These are phyloP conservation scores for Trichosporon coremiiforme DNA, from an alignment of 1,284 basidiomycete species.

Conservation along the genomic window DNA sequence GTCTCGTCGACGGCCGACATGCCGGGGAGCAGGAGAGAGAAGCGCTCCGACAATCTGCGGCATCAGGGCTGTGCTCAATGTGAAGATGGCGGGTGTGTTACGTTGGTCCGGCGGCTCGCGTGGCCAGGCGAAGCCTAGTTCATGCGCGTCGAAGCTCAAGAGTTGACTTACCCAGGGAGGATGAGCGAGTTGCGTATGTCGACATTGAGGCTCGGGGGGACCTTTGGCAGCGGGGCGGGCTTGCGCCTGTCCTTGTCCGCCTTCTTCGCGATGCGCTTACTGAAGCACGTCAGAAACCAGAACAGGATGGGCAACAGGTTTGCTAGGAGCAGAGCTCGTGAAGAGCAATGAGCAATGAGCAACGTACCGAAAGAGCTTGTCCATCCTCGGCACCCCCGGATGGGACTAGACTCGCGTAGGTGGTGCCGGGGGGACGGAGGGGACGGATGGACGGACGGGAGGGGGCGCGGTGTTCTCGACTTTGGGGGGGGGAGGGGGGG, in stretches of 20 bases:
- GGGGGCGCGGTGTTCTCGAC: too few species aligned
- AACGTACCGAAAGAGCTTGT: constrained; percentile 22
- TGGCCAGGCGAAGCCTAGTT: too few species aligned
- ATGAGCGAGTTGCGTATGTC: constrained; percentile 53
- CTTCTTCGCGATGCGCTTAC: constrained; percentile 17
- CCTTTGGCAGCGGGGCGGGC: not conserved
- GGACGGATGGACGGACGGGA: too few species aligned
- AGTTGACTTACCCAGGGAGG: constrained; percentile 48
- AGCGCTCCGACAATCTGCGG: constrained; percentile 46
- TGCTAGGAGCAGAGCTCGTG: not conserved
- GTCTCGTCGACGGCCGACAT: constrained; percentile 42
- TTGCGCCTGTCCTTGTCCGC: constrained; percentile 12
- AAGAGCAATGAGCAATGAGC: too few species aligned
- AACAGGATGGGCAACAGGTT: not conserved
- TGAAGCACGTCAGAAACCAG: constrained; percentile 18
- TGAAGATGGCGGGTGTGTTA: too few species aligned
- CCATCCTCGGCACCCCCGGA: constrained; percentile 19
- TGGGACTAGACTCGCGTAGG: constrained; percentile 18
- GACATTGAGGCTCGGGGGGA: constrained; percentile 45
- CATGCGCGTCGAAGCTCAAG: not conserved
- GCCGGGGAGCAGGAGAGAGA: constrained; percentile 51
- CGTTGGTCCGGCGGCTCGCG: too few species aligned
- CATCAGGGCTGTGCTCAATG: constrained; percentile 10
- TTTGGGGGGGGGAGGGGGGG: too few species aligned
- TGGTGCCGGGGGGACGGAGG: constrained; percentile 17